A percentile compares a stretch with the other conserved stretches of the same genome.
phyloP scores from a whole-genome alignment of 1,284 basidiomycete species.

The Rhodofomes roseus region DNA sequence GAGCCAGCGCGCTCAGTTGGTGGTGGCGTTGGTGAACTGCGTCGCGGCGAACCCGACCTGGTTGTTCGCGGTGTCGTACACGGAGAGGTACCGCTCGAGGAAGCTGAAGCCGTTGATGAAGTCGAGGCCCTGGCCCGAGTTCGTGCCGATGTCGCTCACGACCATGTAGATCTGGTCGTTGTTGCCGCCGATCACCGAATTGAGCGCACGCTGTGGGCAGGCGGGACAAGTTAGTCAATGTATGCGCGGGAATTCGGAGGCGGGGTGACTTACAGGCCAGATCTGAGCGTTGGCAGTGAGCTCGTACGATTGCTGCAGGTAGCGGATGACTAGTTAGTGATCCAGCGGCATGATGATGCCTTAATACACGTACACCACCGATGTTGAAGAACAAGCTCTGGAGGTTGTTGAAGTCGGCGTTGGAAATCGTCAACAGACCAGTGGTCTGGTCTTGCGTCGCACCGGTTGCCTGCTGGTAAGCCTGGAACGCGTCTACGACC shows the following conservation, averaged over 20 bases:
- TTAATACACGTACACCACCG: conserved; percentile 28
- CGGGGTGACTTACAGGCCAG: conserved; percentile 31
- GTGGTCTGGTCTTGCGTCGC: conserved; percentile 33
- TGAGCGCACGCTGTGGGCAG: conserved; percentile 25
- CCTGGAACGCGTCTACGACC: conserved; percentile 26
- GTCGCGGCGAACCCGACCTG: conserved; percentile 44
- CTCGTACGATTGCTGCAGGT: conserved; percentile 29
- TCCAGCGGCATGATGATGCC: too few species aligned
- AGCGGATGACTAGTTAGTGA: too few species aligned
- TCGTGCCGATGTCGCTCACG: conserved; percentile 28
- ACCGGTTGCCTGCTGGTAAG: conserved; percentile 36
- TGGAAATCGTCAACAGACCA: conserved; percentile 37
- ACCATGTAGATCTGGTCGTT: conserved; percentile 44
- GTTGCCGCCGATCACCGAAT: conserved; percentile 40
- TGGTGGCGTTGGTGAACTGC: conserved; percentile 48
- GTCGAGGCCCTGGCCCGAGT: conserved; percentile 31
- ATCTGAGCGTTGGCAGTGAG: conserved; percentile 48
- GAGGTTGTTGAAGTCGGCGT: conserved; percentile 34
- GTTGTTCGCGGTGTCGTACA: conserved; percentile 53
- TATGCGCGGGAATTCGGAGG: not conserved
- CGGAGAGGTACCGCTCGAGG: conserved; percentile 60
- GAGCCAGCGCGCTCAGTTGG: conserved; percentile 37
- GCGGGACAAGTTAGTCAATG: not conserved
- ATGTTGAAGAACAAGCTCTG: conserved; percentile 41
- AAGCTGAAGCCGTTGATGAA: conserved; percentile 35